Evolutionary conservation across 1,284 basidiomycete species (phyloP).

Genomic region (Cryptococcus floricola): DNA sequence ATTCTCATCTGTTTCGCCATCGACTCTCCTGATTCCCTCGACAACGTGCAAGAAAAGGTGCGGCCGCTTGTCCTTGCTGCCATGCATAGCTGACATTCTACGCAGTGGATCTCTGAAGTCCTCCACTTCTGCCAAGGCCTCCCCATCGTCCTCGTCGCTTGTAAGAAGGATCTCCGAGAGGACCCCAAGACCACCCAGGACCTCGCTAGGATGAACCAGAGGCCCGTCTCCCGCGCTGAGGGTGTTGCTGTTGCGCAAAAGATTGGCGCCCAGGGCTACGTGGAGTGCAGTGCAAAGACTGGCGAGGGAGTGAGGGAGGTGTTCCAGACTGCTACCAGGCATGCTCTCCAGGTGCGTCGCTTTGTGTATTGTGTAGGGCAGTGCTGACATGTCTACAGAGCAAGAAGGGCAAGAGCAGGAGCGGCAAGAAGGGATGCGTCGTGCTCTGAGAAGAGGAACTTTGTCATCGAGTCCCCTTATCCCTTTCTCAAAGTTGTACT

Average conservation of each 20-base stretch:
- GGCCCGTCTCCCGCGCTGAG: constrained; percentile 65
- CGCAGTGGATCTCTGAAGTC: constrained; percentile 88
- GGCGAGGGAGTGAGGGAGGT: constrained; percentile 88
- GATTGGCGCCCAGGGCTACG: constrained; percentile 82
- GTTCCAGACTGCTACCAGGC: constrained; percentile 82
- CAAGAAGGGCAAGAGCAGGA: constrained; percentile 33
- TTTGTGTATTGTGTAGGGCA: neutral
- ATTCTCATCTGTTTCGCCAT: constrained; percentile 92
- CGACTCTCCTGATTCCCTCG: constrained; percentile 85
- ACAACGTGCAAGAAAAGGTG: constrained; percentile 95
- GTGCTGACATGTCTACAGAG: constrained; percentile 15
- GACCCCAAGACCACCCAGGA: constrained; percentile 75
- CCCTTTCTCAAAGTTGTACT: constrained; percentile 19
- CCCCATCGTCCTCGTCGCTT: constrained; percentile 85
- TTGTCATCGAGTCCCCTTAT: neutral
- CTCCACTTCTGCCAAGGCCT: constrained; percentile 85
- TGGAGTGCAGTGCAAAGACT: constrained; percentile 85
- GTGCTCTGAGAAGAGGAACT: constrained; percentile 53
- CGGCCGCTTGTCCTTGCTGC: constrained; percentile 26
- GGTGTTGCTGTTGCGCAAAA: constrained; percentile 82
- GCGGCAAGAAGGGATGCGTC: constrained; percentile 47
- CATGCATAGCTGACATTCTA: constrained; percentile 7
- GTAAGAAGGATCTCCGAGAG: constrained; percentile 83
- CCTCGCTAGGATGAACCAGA: constrained; percentile 73
- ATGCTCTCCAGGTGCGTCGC: constrained; percentile 61